These are phyloP conservation scores for Fusarium dlaminii DNA, from an alignment of 2,329 filamentous ascomycete genomes.

Conservation along the genomic window DNA sequence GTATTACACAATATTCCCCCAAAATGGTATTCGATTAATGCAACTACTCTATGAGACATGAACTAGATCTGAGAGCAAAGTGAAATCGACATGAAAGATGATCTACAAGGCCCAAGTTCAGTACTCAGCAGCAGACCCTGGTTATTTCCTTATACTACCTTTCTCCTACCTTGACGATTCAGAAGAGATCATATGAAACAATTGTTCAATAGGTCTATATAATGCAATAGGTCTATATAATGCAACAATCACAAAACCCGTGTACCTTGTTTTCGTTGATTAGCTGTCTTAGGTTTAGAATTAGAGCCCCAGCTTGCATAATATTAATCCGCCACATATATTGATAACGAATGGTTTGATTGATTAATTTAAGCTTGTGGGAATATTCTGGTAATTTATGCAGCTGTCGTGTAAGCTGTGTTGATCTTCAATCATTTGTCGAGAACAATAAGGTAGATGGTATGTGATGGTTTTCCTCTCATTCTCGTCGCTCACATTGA, in stretches of 20 bases:
- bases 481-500: neutral
- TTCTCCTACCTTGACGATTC: neutral
- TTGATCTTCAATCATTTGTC: neutral
- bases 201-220: neutral
- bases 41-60: neutral
- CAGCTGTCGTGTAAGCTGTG: neutral
- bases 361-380: too few species aligned
- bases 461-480: neutral
- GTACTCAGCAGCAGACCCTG: neutral
- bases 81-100: neutral
- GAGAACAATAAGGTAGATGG: neutral
- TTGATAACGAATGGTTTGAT: neutral
- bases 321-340: neutral
- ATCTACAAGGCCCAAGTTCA: neutral
- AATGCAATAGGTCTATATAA: neutral
- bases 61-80: neutral
- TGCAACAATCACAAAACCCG: neutral
- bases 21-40: neutral
- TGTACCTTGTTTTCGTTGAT: neutral
- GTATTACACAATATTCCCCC: conserved; percentile 25
- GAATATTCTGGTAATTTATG: neutral
- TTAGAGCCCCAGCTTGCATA: neutral
- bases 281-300: neutral
- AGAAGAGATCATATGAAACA: neutral
- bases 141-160: neutral